Base-by-base conservation (phyloP, 2,329 filamentous ascomycete genomes). In the Ascochyta rabiei region DNA sequence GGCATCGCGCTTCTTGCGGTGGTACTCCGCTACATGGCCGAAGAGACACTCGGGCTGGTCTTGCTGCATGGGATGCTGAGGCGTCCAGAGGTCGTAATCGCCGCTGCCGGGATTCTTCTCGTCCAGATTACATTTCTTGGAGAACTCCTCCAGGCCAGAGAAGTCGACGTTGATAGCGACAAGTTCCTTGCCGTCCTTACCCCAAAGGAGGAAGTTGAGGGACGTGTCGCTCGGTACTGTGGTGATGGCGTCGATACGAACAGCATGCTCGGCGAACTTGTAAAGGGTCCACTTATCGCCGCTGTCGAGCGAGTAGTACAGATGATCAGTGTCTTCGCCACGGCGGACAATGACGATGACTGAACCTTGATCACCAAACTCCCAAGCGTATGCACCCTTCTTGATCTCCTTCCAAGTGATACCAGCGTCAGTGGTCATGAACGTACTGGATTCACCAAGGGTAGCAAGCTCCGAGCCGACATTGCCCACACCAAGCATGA, bases 331-430 rank as follows among this genome's bases (percentile, higher is more conserved):
- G 46, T 85, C 81, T 47, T 82, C 83, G 13, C 83, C 81, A 53
- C 91, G 86, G 68, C 89, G 85, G 19, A 93, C 92, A 43, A 99
- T 88, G 37, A 96, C 91, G 58, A 98, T 86, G 66, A 98, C 89
- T 6, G 91, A 95, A 24, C 95, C 95, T 73, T 96, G 91, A 67
- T 99, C 96, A 54, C 95, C 96, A 72, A 91, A 96, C 69, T 96
- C 91, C 91, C 92, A 99, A 68, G 89, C 89, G 81, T 92, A 96
- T 31, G 83, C 84, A 6, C 95, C 96, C 76, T 96, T 93, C 77
- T 90, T 93, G 57, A 93, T 86, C 54, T 87, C 85, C 61, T 83
- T 87, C 95, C 95, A 99, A 34, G 80, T 90, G 46, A 98, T 83
- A 50, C 96, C 96, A n/a, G 89, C 95, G 72, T 99, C 93, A 0